These are phyloP conservation scores for Phaeophleospora eucalypticola DNA, from an alignment of 2,329 filamentous ascomycete species.

Conservation along the genomic window DNA sequence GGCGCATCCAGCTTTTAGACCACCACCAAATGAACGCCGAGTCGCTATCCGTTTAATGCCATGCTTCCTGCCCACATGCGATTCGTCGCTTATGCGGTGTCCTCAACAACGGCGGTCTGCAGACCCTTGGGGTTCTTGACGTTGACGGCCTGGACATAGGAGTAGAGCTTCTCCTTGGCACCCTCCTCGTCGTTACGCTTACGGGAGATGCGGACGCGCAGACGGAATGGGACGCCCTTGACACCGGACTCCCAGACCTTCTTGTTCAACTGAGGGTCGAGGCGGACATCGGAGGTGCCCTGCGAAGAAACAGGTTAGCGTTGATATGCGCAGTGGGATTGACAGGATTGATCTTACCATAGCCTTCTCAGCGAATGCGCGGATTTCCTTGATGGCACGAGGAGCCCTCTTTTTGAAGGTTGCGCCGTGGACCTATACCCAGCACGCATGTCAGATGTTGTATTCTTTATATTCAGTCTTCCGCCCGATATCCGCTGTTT, in stretches of 20 bases:
- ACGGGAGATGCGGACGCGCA: slow-evolving; percentile 96
- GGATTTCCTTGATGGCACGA: slow-evolving; percentile 99
- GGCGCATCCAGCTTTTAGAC: slow-evolving; percentile 3
- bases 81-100: slow-evolving; percentile 33
- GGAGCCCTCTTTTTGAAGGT: slow-evolving; percentile 99
- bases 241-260: slow-evolving; percentile 99
- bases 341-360: slow-evolving; percentile 69
- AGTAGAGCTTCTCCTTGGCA: slow-evolving; percentile 99
- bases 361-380: slow-evolving; percentile 82
- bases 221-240: slow-evolving; percentile 97
- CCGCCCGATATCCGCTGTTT: slow-evolving; percentile 52
- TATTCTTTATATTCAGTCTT: slow-evolving; percentile 55
- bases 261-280: slow-evolving; percentile 99
- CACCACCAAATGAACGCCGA: slow-evolving; percentile 3
- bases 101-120: slow-evolving; percentile 80
- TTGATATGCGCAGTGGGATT: background rate
- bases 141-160: slow-evolving; percentile 98
- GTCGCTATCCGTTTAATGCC: slow-evolving; percentile 1
- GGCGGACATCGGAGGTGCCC: slow-evolving; percentile 94
- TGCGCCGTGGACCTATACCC: slow-evolving; percentile 81
- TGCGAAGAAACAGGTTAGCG: slow-evolving; percentile 38
- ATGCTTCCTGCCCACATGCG: background rate
- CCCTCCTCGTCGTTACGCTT: slow-evolving; percentile 99
- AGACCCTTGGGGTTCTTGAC: slow-evolving; percentile 99
- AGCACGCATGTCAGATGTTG: slow-evolving; percentile 34